Percentiles rank a stretch among this genome's conserved stretches.
phyloP scores from a whole-genome alignment of 306 rosid genomes.

The Vachellia collinsii region DNA sequence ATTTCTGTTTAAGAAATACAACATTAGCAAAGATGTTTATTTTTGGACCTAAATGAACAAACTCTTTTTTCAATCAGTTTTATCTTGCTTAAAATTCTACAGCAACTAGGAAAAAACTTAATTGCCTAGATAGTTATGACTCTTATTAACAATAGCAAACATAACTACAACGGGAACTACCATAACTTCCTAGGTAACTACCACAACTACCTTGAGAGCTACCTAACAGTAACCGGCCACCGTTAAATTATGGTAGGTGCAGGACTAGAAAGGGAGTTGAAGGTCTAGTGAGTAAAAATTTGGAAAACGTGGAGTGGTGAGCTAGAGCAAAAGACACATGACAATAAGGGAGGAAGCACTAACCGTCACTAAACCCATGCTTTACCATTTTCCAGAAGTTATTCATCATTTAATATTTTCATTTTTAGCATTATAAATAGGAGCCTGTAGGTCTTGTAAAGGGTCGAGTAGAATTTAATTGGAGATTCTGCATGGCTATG shows the following conservation, averaged over 20 bases:
- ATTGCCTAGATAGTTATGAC: not conserved
- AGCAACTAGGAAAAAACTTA: not conserved
- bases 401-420: not conserved
- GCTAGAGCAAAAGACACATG: not conserved
- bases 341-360: not conserved
- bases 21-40: slow-evolving; percentile 46
- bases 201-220: not conserved
- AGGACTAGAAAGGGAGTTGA: not conserved
- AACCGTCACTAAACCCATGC: not conserved
- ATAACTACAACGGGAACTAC: not conserved
- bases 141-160: not conserved
- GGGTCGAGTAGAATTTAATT: not conserved
- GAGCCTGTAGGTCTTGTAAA: not conserved
- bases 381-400: not conserved
- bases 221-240: not conserved
- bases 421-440: not conserved
- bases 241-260: not conserved
- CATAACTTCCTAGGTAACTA: not conserved
- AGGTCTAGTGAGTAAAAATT: not conserved
- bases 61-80: slow-evolving; percentile 32
- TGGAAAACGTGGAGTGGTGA: not conserved
- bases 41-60: slow-evolving; percentile 55
- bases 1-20: slow-evolving; percentile 50
- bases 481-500: not conserved
- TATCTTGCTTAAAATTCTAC: slow-evolving; percentile 33